Conservation (phyloP, 78 protist genomes). For the Emiliania huxleyi region DNA sequence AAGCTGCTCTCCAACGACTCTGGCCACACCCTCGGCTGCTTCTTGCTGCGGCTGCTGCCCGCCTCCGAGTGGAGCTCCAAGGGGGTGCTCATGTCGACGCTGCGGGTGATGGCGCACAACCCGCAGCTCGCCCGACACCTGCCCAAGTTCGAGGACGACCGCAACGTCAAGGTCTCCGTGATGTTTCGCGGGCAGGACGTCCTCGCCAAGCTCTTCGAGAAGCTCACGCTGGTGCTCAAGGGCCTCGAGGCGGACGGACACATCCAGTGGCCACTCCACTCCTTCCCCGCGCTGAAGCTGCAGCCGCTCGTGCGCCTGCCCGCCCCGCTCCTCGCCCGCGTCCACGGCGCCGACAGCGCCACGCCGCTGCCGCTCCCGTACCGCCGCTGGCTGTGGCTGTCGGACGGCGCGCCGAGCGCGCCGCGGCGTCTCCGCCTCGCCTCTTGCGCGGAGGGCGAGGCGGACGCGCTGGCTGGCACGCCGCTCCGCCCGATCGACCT, state of each 20-base stretch:
- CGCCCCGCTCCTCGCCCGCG: neutral
- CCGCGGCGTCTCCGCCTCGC: neutral
- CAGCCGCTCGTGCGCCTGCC: neutral
- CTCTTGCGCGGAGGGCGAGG: neutral
- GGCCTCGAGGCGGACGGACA: neutral
- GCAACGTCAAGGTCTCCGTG: neutral
- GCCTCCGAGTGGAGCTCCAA: neutral
- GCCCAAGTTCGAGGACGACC: slow-evolving; percentile 8
- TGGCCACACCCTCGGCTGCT: neutral
- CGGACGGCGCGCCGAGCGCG: neutral
- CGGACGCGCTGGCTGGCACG: neutral
- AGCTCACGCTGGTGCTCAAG: neutral
- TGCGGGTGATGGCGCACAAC: slow-evolving; percentile 17
- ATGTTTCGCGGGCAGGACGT: neutral
- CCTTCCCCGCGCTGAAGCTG: neutral
- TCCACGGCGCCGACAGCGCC: neutral
- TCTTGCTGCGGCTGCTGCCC: slow-evolving; percentile 32
- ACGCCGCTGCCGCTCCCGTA: neutral
- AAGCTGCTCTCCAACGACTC: slow-evolving; percentile 19
- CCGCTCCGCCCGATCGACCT: neutral
- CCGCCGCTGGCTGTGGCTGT: neutral
- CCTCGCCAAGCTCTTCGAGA: neutral
- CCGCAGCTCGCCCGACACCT: neutral
- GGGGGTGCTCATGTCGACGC: slow-evolving; percentile 30
- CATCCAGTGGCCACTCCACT: neutral